These are phyloP conservation scores for Quercus ilex DNA, from an alignment of 306 rosid genomes.

Conservation along the genomic window DNA sequence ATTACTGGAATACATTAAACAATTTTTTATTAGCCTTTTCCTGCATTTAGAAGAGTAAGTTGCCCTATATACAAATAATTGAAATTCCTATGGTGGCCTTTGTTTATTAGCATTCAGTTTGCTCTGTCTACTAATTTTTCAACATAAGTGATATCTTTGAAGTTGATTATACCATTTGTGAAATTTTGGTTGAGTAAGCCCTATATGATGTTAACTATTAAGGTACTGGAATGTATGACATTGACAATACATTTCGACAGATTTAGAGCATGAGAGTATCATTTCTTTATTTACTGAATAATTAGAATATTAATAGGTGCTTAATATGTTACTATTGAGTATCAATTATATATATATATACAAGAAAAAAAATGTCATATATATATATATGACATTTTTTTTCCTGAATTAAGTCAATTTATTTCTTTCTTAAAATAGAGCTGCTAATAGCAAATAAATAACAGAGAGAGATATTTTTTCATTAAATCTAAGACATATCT, in stretches of 20 bases:
- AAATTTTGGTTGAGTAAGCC: too few species aligned
- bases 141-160: neutral
- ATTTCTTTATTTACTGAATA: neutral
- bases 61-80: slow-evolving; percentile 2
- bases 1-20: slow-evolving; percentile 45
- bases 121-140: neutral
- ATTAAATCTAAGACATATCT: too few species aligned
- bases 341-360: neutral
- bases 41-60: slow-evolving; percentile 81
- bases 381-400: neutral
- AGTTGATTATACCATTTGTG: too few species aligned
- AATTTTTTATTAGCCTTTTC: slow-evolving; percentile 56
- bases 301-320: neutral
- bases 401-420: neutral
- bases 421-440: neutral
- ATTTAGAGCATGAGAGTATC: too few species aligned
- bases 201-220: too few species aligned
- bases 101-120: neutral
- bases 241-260: too few species aligned
- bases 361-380: too few species aligned
- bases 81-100: neutral
- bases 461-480: neutral
- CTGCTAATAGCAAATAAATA: neutral
- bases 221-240: too few species aligned
- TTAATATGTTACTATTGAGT: neutral